Base-by-base conservation (phyloP, 2,329 filamentous ascomycete genomes). In the Zopfia rhizophila region DNA sequence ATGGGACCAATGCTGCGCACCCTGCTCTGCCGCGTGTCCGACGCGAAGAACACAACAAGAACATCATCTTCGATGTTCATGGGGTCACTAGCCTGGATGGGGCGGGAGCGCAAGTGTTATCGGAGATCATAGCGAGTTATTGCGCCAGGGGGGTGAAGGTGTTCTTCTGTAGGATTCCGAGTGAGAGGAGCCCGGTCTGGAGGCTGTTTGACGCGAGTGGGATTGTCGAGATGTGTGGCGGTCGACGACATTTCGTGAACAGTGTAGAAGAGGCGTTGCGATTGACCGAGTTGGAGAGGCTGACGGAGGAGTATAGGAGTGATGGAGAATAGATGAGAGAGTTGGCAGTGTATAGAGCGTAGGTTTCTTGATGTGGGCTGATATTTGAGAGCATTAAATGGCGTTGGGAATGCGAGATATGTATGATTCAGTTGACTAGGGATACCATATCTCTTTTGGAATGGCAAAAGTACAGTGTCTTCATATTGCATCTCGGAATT, bases 61-160 rank as follows among this genome's bases (percentile, higher is more conserved):
- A 96, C 65, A 81, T 99, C 70, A 91, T 99, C 52, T 97, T 99
- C 63, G 94, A 99, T 68, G 91, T 97, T 6, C 93, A 97, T 60
- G 94, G 94, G n/a, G 94, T 99, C 3, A 96, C 92, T 0, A 89
- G 88, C 19, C 86, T 99, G 61, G 94, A 99, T 67, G 94, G 91
- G 5, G 96, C 91, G 0, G 94, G 93, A 1, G 89, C 90, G 0
- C 94, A 97, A 73, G 93, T 97, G 0, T 78, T 99, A 3, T 82
- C 84, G 33, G 94, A 97, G 72, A 97, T 97, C 57, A 90, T 99
- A 12, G 78, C 85, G 35, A 82, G 78, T 21, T 97, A 97, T 68
- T 78, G 86, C n/a, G 82, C 88, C 23, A 79, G 87, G 4, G 89
- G 88, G 1, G 91, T 93, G 1, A 77, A 84, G 2, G 88, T 94